These are phyloP conservation scores for Fraxinus albicans DNA, from an alignment of 305 asterid genomes.

Conservation along the genomic window DNA sequence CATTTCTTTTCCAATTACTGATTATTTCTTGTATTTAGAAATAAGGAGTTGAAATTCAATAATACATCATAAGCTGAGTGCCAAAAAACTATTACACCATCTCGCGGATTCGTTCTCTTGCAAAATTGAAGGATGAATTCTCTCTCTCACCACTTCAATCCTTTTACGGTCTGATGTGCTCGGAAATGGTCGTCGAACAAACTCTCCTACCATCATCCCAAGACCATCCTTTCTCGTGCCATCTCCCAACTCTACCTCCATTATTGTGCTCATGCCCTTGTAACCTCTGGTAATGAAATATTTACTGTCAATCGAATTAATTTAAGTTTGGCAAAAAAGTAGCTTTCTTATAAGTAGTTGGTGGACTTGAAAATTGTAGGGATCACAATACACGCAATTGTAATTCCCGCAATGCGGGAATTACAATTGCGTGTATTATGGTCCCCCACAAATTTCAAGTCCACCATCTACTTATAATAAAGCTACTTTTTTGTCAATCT, in stretches of 20 bases:
- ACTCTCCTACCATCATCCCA: background rate
- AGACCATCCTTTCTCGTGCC: background rate
- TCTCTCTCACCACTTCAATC: background rate
- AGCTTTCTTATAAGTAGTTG: background rate
- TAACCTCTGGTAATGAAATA: background rate
- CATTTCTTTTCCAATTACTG: background rate
- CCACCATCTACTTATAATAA: background rate
- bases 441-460: background rate
- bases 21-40: background rate
- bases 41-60: background rate
- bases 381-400: background rate
- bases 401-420: background rate
- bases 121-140: background rate
- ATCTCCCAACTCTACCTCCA: background rate
- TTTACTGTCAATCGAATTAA: background rate
- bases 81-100: background rate
- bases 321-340: background rate
- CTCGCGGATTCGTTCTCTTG: background rate
- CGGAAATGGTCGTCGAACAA: background rate
- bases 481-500: background rate
- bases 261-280: background rate
- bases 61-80: background rate
- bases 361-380: background rate
- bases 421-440: background rate
- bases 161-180: background rate